These are phyloP conservation scores for Lepiota brunneoincarnata DNA, from an alignment of 768 basidiomycete species.

Conservation along the genomic window DNA sequence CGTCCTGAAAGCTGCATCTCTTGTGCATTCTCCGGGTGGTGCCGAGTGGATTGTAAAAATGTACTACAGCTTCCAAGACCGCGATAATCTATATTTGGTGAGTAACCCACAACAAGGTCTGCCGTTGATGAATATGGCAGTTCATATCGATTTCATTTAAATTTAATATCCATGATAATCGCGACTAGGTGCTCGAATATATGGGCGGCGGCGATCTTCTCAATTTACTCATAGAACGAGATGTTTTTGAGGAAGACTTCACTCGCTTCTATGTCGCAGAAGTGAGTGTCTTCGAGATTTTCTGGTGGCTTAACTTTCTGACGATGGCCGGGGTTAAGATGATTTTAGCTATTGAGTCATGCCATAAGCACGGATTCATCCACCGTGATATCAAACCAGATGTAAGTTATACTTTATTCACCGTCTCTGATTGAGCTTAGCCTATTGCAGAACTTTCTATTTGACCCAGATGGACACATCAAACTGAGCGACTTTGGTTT, in stretches of 20 bases:
- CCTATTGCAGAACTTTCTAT: slow-evolving; percentile 81
- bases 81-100: slow-evolving; percentile 92
- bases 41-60: slow-evolving; percentile 95
- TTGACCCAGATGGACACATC: slow-evolving; percentile 91
- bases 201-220: slow-evolving; percentile 98
- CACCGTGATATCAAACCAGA: slow-evolving; percentile 98
- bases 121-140: slow-evolving; percentile 29
- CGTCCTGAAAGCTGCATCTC: slow-evolving; percentile 85
- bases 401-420: slow-evolving; percentile 40
- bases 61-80: slow-evolving; percentile 93
- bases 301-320: slow-evolving; percentile 12
- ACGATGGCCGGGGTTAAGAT: slow-evolving; percentile 49
- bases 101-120: slow-evolving; percentile 31
- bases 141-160: slow-evolving; percentile 59
- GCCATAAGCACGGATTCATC: slow-evolving; percentile 94
- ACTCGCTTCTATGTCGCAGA: slow-evolving; percentile 94
- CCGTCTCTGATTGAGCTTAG: slow-evolving; percentile 16
- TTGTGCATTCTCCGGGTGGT: slow-evolving; percentile 67
- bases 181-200: slow-evolving; percentile 78
- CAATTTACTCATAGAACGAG: slow-evolving; percentile 90
- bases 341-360: slow-evolving; percentile 90
- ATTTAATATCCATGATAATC: slow-evolving; percentile 22
- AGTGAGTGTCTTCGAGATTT: slow-evolving; percentile 37
- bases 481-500: slow-evolving; percentile 94
- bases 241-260: slow-evolving; percentile 88